Percentiles rank a stretch among this genome's conserved stretches.
Evolutionary conservation across 805 yeast species (phyloP).

Genomic region (Schwanniomyces pseudopolymorphus): DNA sequence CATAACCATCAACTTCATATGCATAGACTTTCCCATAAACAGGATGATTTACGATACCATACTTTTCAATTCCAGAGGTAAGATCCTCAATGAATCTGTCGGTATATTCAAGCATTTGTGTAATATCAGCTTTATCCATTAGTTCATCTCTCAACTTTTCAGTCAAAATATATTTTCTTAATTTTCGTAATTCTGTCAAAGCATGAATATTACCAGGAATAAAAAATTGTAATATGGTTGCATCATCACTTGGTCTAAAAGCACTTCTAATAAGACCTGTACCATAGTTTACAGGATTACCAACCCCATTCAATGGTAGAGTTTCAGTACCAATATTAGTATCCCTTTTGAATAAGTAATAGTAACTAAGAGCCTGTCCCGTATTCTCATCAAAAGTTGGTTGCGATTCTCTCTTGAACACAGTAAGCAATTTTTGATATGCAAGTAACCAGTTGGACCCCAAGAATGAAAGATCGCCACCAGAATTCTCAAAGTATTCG

Average conservation of each 20-base stretch:
- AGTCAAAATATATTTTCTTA: conserved; percentile 21
- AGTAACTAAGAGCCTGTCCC: conserved; percentile 49
- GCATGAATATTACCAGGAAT: conserved; percentile 85
- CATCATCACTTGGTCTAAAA: conserved; percentile 87
- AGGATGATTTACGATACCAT: conserved; percentile 69
- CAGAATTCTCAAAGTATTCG: conserved; percentile 61
- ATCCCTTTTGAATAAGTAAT: conserved; percentile 68
- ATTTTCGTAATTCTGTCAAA: conserved; percentile 56
- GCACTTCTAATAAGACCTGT: conserved; percentile 80
- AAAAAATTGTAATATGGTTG: conserved; percentile 74
- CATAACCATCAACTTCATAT: conserved; percentile 87
- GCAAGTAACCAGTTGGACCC: conserved; percentile 60
- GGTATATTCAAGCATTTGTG: conserved; percentile 21
- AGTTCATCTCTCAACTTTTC: conserved; percentile 3
- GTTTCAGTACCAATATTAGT: conserved; percentile 83
- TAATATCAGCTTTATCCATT: conserved; percentile 5
- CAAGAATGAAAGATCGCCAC: conserved; percentile 47
- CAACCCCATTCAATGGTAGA: conserved; percentile 71
- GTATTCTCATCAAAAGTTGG: conserved; percentile 56
- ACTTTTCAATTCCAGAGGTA: conserved; percentile 53
- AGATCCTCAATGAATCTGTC: conserved; percentile 42
- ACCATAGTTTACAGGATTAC: conserved; percentile 74
- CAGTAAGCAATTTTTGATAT: conserved; percentile 46
- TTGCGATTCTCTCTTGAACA: conserved; percentile 57
- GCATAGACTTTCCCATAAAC: conserved; percentile 77